Percentiles rank a stretch among this genome's conserved stretches.
Conservation (phyloP, 73 alveolate species). For the Paramecium pentaurelia region DNA sequence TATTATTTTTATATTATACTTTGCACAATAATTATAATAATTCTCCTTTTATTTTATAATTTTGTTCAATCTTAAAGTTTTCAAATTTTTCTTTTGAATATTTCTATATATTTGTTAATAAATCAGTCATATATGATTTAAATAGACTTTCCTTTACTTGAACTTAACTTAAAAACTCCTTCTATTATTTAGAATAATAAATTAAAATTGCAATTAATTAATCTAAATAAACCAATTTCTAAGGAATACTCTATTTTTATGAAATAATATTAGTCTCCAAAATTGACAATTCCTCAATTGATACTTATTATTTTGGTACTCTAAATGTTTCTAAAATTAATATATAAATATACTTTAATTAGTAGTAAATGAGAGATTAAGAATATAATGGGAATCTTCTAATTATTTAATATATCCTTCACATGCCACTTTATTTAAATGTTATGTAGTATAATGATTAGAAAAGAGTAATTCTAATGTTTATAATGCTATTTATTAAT, state of each 20-base stretch:
- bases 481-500: neutral
- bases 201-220: neutral
- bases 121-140: neutral
- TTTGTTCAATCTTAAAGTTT: neutral
- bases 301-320: neutral
- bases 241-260: neutral
- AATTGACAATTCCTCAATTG: neutral
- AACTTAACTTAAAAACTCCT: neutral
- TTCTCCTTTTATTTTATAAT: neutral
- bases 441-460: neutral
- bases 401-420: neutral
- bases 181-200: neutral
- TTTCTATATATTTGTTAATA: neutral
- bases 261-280: neutral
- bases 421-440: neutral
- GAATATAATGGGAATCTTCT: neutral
- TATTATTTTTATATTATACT: neutral
- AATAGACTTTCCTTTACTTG: neutral
- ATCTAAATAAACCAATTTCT: neutral
- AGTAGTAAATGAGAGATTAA: neutral
- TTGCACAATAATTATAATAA: neutral
- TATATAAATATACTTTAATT: neutral
- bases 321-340: neutral
- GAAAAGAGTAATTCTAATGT: neutral
- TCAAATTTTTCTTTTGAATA: neutral